Evolutionary conservation across 1,284 basidiomycete species (phyloP).

Genomic region (Caloboletus firmus): DNA sequence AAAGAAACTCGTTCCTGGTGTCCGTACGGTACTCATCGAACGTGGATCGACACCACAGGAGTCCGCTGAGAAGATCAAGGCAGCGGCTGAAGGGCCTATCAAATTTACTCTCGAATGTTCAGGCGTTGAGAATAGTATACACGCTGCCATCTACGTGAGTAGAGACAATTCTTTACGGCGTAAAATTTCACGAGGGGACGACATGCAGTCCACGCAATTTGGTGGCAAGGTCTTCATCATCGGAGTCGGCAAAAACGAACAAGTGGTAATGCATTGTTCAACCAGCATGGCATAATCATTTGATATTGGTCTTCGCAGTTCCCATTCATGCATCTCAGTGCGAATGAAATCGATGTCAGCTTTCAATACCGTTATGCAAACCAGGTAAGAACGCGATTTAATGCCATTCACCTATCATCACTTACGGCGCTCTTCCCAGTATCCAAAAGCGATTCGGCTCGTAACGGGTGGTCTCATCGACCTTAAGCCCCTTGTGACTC

Average conservation of each 20-base stretch:
- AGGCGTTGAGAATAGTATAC: constrained; percentile 73
- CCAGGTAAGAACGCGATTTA: constrained; percentile 39
- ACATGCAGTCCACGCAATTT: constrained; percentile 50
- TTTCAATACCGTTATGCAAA: constrained; percentile 68
- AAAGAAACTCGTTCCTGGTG: constrained; percentile 73
- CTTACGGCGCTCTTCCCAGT: constrained; percentile 38
- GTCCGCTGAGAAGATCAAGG: constrained; percentile 50
- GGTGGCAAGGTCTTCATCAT: constrained; percentile 67
- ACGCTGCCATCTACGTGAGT: constrained; percentile 64
- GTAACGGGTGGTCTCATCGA: constrained; percentile 72
- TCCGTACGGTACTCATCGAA: constrained; percentile 52
- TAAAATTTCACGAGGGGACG: neutral
- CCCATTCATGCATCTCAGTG: constrained; percentile 68
- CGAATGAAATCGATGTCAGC: constrained; percentile 62
- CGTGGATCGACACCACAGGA: constrained; percentile 45
- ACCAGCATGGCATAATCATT: neutral
- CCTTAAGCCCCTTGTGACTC: constrained; percentile 82
- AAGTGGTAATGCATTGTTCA: constrained; percentile 37
- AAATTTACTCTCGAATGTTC: constrained; percentile 71
- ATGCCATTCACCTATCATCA: neutral
- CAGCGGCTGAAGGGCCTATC: constrained; percentile 45
- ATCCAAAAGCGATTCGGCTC: constrained; percentile 81
- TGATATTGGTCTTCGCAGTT: constrained; percentile 41
- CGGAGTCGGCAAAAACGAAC: constrained; percentile 62
- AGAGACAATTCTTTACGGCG: neutral